A percentile compares a stretch with the other conserved stretches of the same genome.
Evolutionary conservation across 805 yeast genomes (phyloP).

Genomic region (Starmerella apicola): DNA sequence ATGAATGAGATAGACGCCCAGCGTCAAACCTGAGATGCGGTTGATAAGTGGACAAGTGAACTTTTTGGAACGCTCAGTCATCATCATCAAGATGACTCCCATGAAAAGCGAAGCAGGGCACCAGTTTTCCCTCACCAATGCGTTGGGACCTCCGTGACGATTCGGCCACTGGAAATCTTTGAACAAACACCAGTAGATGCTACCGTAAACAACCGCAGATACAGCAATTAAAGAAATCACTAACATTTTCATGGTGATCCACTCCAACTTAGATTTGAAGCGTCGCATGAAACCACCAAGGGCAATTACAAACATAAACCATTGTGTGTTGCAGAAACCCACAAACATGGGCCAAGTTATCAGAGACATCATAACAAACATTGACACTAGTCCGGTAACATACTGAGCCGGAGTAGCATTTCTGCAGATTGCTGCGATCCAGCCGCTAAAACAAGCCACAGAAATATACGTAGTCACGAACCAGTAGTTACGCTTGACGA

Average conservation of each 20-base stretch:
- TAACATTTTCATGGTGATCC: conserved; percentile 4
- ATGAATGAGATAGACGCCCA: conserved; percentile 15
- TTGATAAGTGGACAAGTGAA: conserved; percentile 4
- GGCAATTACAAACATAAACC: conserved; percentile 7
- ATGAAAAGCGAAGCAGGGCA: conserved; percentile 3
- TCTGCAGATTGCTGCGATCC: conserved; percentile 5
- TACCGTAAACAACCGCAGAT: conserved; percentile 1
- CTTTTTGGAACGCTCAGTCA: background rate
- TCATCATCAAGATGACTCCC: conserved; percentile 4
- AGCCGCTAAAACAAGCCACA: conserved; percentile 6
- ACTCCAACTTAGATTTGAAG: background rate
- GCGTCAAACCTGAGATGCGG: conserved; percentile 3
- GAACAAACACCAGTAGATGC: conserved; percentile 5
- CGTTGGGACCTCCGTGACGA: conserved; percentile 7
- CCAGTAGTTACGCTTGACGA: conserved; percentile 9
- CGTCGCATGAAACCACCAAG: conserved; percentile 12
- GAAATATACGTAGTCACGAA: conserved; percentile 9
- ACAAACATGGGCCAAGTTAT: conserved; percentile 3
- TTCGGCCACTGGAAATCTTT: conserved; percentile 1
- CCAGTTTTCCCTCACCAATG: conserved; percentile 10
- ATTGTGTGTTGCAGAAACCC: conserved; percentile 6
- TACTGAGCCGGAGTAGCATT: conserved; percentile 7
- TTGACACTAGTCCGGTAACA: conserved; percentile 2
- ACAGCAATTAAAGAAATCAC: background rate
- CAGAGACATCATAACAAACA: conserved; percentile 3